Conservation (phyloP, 106 monocot genomes). For the Dendrobium huoshanense region DNA sequence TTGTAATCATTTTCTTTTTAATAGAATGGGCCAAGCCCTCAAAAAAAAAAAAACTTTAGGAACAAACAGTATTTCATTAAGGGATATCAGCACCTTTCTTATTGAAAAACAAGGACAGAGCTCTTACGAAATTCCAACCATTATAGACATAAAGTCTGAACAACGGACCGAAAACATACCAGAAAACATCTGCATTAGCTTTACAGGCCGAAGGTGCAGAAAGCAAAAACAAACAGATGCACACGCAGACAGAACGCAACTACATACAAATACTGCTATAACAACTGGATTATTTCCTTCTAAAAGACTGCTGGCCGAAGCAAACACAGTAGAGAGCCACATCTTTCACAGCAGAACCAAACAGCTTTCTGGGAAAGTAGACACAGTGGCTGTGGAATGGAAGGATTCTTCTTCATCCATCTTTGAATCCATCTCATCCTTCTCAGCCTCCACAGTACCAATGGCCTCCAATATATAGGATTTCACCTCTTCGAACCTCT, state of each 20-base stretch:
- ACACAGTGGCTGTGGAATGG: background rate
- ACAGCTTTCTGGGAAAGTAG: constrained; percentile 29
- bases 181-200: background rate
- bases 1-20: too few species aligned
- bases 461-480: constrained; percentile 47
- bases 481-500: constrained; percentile 71
- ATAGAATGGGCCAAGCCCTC: too few species aligned
- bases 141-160: background rate
- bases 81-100: too few species aligned
- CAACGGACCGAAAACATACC: background rate
- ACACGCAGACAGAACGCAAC: background rate
- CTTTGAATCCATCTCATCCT: background rate
- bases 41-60: too few species aligned
- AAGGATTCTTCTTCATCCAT: constrained; percentile 4
- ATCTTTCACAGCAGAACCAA: constrained; percentile 45
- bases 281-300: constrained; percentile 1
- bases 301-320: background rate
- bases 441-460: constrained; percentile 28
- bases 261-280: background rate
- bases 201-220: background rate
- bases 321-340: background rate
- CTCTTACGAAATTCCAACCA: too few species aligned
- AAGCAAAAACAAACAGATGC: background rate
- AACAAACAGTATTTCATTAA: too few species aligned
- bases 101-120: too few species aligned